These are phyloP conservation scores for Fusarium sp. DNA, from an alignment of 2,329 filamentous ascomycete species.

Conservation along the genomic window DNA sequence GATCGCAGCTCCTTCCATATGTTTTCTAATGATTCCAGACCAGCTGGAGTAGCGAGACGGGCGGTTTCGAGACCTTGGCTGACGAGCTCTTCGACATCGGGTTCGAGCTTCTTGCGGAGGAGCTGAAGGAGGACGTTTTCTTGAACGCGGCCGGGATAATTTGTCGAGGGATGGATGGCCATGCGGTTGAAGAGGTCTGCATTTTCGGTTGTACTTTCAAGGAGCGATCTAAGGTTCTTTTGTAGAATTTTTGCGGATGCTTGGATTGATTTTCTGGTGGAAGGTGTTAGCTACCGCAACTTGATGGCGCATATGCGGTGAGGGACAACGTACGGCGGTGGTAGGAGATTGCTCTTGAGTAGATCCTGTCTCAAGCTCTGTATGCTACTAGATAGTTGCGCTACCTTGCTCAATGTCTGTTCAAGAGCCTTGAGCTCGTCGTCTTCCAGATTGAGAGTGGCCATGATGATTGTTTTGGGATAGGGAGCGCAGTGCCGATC, in stretches of 20 bases:
- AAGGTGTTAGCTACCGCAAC: constrained; percentile 16
- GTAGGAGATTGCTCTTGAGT: constrained; percentile 72
- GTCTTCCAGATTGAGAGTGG: constrained; percentile 62
- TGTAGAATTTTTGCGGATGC: constrained; percentile 78
- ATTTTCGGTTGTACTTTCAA: constrained; percentile 73
- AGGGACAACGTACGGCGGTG: constrained; percentile 66
- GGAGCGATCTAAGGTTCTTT: constrained; percentile 75
- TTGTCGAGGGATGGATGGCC: constrained; percentile 80
- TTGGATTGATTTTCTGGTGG: constrained; percentile 74
- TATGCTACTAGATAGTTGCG: constrained; percentile 76
- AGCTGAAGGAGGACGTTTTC: constrained; percentile 75
- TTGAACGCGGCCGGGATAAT: constrained; percentile 77
- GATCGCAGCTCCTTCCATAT: constrained; percentile 66
- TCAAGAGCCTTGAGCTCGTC: constrained; percentile 78
- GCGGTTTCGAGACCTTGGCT: constrained; percentile 68
- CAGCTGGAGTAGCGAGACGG: constrained; percentile 57
- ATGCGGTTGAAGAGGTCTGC: constrained; percentile 75
- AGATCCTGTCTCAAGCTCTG: constrained; percentile 72
- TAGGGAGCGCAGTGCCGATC: not conserved
- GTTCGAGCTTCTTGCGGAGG: constrained; percentile 86
- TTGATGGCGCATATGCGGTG: not conserved
- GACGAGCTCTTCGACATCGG: constrained; percentile 79
- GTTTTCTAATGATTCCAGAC: constrained; percentile 59
- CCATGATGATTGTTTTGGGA: constrained; percentile 46
- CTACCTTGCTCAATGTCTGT: constrained; percentile 74